Evolutionary conservation across 2,329 filamentous ascomycete species (phyloP).

Genomic region (Bimuria novae-zelandiae): DNA sequence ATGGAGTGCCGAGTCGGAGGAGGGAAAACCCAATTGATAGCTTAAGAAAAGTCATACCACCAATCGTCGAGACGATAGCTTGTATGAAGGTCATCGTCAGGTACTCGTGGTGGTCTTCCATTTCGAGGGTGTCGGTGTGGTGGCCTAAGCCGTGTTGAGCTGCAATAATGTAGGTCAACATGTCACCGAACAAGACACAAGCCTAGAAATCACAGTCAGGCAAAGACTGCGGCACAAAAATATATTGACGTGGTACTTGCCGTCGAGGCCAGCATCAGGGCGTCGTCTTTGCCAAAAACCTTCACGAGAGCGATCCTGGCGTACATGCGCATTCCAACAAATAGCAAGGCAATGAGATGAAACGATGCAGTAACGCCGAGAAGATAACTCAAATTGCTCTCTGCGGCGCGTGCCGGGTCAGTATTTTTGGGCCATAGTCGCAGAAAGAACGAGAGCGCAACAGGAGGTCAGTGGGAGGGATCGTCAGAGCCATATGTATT

Average conservation of each 20-base stretch:
- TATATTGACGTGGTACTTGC: neutral
- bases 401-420: neutral
- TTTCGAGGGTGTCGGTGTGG: neutral
- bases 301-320: neutral
- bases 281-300: neutral
- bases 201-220: neutral
- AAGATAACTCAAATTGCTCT: neutral
- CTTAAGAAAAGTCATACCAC: neutral
- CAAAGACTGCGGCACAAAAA: neutral
- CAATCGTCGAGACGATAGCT: neutral
- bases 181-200: neutral
- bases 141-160: neutral
- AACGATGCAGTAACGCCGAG: neutral
- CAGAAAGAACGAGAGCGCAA: neutral
- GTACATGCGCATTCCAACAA: neutral
- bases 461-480: neutral
- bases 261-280: neutral
- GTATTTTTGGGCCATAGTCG: neutral
- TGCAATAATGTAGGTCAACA: neutral
- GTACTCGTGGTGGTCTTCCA: neutral
- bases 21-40: neutral
- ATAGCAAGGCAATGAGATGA: neutral
- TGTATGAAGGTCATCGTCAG: constrained; percentile 1
- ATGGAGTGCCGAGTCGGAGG: neutral
- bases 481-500: neutral